Conservation (phyloP, 345 rosid genomes). For the Eucalyptus regnans region DNA sequence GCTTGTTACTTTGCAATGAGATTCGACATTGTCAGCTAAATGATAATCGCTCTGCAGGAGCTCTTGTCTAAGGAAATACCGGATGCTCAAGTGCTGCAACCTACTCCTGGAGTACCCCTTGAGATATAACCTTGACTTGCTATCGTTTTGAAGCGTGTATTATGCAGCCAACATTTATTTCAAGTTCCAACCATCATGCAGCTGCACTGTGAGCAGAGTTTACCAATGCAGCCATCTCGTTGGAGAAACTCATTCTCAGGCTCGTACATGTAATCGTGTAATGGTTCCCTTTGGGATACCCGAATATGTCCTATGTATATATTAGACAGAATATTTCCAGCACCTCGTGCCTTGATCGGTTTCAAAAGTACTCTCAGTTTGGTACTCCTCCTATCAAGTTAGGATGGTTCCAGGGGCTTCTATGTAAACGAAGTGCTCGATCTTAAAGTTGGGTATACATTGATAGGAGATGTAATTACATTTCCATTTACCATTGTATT, state of each 20-base stretch:
- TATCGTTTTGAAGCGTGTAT: not conserved
- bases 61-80: conserved; percentile 59
- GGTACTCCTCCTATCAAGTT: not conserved
- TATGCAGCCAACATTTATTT: not conserved
- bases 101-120: conserved; percentile 60
- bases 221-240: not conserved
- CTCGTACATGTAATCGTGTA: not conserved
- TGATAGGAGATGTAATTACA: not conserved
- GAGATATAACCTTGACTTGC: conserved; percentile 8
- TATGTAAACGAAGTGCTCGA: not conserved
- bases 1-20: not conserved
- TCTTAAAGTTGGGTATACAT: not conserved
- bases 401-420: not conserved
- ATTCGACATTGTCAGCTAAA: not conserved
- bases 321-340: not conserved
- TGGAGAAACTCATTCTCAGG: not conserved
- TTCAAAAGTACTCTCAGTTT: not conserved
- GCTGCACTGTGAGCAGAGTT: not conserved
- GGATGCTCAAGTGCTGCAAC: conserved; percentile 52
- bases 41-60: conserved; percentile 22
- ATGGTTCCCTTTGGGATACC: not conserved
- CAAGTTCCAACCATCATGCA: not conserved
- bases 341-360: not conserved
- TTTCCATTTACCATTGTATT: not conserved
- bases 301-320: not conserved